Evolutionary conservation across 169 alveolate species (phyloP), one percentile per base, ranked within the genome.

Genomic region (Plasmodium vinckei): DNA sequence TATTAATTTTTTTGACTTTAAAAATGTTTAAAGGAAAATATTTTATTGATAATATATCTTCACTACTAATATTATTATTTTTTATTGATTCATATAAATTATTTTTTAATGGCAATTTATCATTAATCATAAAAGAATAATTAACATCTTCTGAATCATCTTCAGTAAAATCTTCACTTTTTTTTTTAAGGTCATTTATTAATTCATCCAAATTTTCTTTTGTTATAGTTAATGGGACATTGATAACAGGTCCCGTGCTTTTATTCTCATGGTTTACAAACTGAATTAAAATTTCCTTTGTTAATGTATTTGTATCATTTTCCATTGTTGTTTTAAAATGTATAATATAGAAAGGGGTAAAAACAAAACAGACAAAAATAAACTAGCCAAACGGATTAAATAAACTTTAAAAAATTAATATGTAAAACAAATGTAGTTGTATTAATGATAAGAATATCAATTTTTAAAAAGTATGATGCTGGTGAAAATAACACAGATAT

Each of bases 1-100:
- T 93, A 1, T 97, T 95, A 68, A 97, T 95, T 9, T 97, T 98
- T 19, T 97, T 90, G 13, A 97, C 96, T 56, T 92, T 93, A 93
- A 95, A 97, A 17, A 95, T 92, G 51, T 95, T 92, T 57, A 94
- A 89, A 2, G 97, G 97, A 17, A 94, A 72, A 79, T 95, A 95
- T 51, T 91, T 95, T 49, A 95, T 94, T 33, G 90, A 92, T 54
- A 94, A 87, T 42, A 94, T 93, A 54, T 86, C 90, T 57, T 95
- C 97, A 21, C 96, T 94, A 57, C 96, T 93, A 64, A 86, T 73
- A 27, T 84, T 82, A 46, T 87, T 92, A 61, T 77, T 73, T 47
- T 91, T 69, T 19, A 94, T 71, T 0, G 96, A 88, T 2, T 89
- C 94, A 64, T 92, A 94, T 67, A 94, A 64, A 19, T 92, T 92